Base-by-base conservation (phyloP, 2,329 filamentous ascomycete genomes). In the Paraconiothyrium sp. region DNA sequence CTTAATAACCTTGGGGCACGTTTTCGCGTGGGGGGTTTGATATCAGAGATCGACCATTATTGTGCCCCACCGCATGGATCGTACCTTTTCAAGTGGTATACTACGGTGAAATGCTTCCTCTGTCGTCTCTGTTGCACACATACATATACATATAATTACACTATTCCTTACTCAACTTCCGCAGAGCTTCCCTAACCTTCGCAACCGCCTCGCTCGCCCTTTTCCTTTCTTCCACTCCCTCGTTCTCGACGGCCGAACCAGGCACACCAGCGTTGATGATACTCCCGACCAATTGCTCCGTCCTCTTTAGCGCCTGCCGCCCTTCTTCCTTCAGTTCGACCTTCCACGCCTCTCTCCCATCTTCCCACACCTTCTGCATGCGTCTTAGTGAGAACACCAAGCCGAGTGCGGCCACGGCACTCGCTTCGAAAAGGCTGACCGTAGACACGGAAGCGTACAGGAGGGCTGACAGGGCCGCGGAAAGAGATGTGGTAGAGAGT, bases 401-500 rank as follows among this genome's bases (percentile, higher is more conserved):
- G 1, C 88, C 88, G 2, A 89, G 75, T 0, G 86, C 85, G 0
- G 83, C 85, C n/a, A 89, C 79, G 3, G 85, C 86, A 41, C 86
- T 84, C 4, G 86, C 85, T 72, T 89, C 86, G 60, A 88, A 88
- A 10, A 77, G 58, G 3, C 83, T 83, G 8, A 84, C 81, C 0
- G 83, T 79, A 0, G 83, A 81, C 9, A 84, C 71, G 16, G 86
- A 87, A 20, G 86, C 66, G 72, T 86, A 88, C 3, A 87, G 81
- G 58, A 89, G 82, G 0, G 79, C 83, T 0, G 84, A 85, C 2
- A 89, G 80, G 0, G 85, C 85, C 11, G 84, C 82, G 55, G 72
- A 81, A 62, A 76, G 80, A 4, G 88, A 87, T 0, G 92, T 91
- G 0, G 92, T 92, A 56, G 89, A 90, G 0, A 92, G 80, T 0